Evolutionary conservation across 2,329 filamentous ascomycete species (phyloP).

Genomic region (Trichoderma sp.): DNA sequence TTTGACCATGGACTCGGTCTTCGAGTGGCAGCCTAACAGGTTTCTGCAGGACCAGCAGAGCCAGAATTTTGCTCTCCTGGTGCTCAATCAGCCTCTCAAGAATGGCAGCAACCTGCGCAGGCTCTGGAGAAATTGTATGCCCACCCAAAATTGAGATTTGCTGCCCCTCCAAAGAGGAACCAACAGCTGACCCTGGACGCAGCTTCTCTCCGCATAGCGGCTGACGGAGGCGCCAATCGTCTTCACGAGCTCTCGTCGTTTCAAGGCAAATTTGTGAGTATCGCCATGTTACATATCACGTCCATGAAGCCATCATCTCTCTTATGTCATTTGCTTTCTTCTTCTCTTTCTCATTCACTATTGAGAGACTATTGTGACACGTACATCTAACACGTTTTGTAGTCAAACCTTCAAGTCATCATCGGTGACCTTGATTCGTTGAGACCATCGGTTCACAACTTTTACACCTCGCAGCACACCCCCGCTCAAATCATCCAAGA

Average conservation of each 20-base stretch:
- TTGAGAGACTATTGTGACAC: not conserved
- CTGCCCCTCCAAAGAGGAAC: not conserved
- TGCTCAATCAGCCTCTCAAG: conserved; percentile 55
- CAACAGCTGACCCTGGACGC: conserved; percentile 9
- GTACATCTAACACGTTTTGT: conserved; percentile 4
- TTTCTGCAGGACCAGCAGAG: conserved; percentile 39
- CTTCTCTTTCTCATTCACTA: not conserved
- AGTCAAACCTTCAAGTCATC: conserved; percentile 69
- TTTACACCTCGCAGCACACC: conserved; percentile 60
- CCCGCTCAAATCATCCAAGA: conserved; percentile 66
- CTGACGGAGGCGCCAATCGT: conserved; percentile 87
- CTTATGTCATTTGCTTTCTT: not conserved
- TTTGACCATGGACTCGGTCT: conserved; percentile 32
- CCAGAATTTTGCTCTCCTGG: conserved; percentile 48
- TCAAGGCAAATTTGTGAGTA: conserved; percentile 46
- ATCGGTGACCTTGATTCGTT: conserved; percentile 93
- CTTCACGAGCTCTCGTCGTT: conserved; percentile 55
- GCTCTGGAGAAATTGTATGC: conserved; percentile 53
- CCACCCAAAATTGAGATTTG: not conserved
- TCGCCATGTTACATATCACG: not conserved
- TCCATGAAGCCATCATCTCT: not conserved
- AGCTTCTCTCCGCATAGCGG: conserved; percentile 74
- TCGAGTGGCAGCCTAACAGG: conserved; percentile 46
- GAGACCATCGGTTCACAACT: conserved; percentile 58
- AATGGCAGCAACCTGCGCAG: conserved; percentile 50